Conservation (phyloP, 495 filamentous ascomycete genomes). For the Aspergillus ostianus region DNA sequence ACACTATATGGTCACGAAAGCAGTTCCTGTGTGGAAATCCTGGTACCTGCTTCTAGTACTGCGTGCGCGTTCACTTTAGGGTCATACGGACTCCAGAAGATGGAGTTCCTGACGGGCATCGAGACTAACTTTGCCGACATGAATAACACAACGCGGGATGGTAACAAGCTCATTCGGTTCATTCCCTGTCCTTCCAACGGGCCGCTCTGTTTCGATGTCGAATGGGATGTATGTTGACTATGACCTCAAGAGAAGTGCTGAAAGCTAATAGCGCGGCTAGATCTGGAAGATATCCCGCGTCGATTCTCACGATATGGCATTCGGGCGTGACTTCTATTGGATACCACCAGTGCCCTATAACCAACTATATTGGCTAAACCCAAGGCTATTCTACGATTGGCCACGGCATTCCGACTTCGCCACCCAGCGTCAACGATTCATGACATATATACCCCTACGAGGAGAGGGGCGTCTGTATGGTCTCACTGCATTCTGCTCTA, state of each 20-base stretch:
- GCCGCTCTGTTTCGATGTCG: background rate
- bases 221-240: conserved; percentile 8
- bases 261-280: conserved; percentile 1
- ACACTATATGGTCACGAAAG: conserved; percentile 1
- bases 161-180: background rate
- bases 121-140: background rate
- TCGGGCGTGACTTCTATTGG: conserved; percentile 9
- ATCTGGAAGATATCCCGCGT: background rate
- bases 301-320: background rate
- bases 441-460: conserved; percentile 3
- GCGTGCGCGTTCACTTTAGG: background rate
- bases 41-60: background rate
- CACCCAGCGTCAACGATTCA: conserved; percentile 4
- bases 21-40: background rate
- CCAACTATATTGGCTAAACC: background rate
- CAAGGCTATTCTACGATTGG: conserved; percentile 6
- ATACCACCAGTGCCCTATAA: background rate
- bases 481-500: conserved; percentile 6
- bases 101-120: background rate
- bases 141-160: too few species aligned
- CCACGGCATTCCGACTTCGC: conserved; percentile 10
- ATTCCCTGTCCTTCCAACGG: background rate
- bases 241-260: background rate
- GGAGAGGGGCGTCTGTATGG: background rate
- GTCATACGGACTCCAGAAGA: conserved; percentile 4